Percentiles rank a stretch among this genome's conserved stretches.
Conservation (phyloP, 345 rosid genomes). For the Euphorbia tirucalli region DNA sequence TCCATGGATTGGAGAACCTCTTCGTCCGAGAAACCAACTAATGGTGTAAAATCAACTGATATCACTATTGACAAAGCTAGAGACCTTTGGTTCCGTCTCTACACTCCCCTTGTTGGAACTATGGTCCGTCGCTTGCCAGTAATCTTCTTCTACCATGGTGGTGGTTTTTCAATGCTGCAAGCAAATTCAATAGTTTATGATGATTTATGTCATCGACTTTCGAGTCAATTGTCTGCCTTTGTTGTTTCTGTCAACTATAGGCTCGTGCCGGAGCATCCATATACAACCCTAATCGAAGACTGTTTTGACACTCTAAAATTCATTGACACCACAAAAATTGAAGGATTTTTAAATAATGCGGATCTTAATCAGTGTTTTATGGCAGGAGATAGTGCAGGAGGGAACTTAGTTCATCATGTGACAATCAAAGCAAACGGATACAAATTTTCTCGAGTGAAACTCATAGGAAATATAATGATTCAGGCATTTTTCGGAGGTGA, state of each 20-base stretch:
- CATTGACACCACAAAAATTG: background rate
- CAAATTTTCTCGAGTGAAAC: background rate
- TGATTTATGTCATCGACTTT: too few species aligned
- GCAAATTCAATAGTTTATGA: too few species aligned
- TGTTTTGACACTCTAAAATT: constrained; percentile 22
- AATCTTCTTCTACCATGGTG: constrained; percentile 39
- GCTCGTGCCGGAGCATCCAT: constrained; percentile 35
- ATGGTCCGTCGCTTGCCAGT: constrained; percentile 14
- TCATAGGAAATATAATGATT: background rate
- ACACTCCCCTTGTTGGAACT: constrained; percentile 14
- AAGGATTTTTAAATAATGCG: background rate
- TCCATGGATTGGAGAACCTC: constrained; percentile 3
- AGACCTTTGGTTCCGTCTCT: constrained; percentile 36
- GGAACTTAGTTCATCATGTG: constrained; percentile 17
- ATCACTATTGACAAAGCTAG: constrained; percentile 15
- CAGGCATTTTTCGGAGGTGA: constrained; percentile 27
- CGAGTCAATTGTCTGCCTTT: too few species aligned
- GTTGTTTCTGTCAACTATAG: constrained; percentile 30
- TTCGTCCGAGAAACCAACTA: background rate
- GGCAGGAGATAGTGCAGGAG: constrained; percentile 22
- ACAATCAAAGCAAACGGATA: background rate
- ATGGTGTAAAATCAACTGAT: constrained; percentile 24
- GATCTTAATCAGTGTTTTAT: constrained; percentile 11
- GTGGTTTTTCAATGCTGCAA: too few species aligned
- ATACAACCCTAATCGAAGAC: constrained; percentile 33